phyloP scores from a whole-genome alignment of 192 early-diverging fungal genomes.

The Backusella australiensis region DNA sequence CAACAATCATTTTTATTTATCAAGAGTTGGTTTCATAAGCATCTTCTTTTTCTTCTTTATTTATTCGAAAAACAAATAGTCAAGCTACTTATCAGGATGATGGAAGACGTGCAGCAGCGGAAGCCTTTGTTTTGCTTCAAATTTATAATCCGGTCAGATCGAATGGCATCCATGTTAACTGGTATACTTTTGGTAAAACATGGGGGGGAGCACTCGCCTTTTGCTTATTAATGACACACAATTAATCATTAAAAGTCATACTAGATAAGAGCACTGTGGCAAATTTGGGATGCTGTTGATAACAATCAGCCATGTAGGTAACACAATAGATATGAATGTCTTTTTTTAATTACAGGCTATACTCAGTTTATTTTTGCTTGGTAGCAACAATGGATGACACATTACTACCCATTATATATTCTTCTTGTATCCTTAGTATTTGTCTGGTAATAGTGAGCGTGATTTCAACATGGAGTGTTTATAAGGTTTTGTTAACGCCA shows the following conservation, averaged over 20 bases:
- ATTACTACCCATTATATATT: neutral
- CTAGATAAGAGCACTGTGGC: slow-evolving; percentile 8
- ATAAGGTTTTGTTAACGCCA: neutral
- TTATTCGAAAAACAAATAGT: neutral
- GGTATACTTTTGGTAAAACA: slow-evolving; percentile 1
- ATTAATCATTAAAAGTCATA: neutral
- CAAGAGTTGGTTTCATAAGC: neutral
- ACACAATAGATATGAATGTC: neutral
- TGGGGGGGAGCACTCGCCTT: too few relatives aligned
- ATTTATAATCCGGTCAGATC: neutral
- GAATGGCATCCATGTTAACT: neutral
- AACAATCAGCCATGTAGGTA: neutral
- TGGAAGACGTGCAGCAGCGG: neutral
- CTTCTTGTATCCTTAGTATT: slow-evolving; percentile 8
- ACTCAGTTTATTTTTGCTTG: neutral
- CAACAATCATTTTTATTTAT: neutral
- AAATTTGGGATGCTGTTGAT: slow-evolving; percentile 10
- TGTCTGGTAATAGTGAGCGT: neutral
- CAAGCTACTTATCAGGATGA: neutral
- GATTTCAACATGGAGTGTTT: slow-evolving; percentile 12
- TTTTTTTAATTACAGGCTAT: neutral
- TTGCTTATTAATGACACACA: neutral
- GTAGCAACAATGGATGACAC: slow-evolving; percentile 1
- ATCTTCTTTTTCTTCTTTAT: neutral
- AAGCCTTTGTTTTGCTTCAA: neutral